A percentile compares a stretch with the other conserved stretches of the same genome.
Conservation (phyloP, 1,139 yeast genomes). For the Yamadazyma triangularis region DNA sequence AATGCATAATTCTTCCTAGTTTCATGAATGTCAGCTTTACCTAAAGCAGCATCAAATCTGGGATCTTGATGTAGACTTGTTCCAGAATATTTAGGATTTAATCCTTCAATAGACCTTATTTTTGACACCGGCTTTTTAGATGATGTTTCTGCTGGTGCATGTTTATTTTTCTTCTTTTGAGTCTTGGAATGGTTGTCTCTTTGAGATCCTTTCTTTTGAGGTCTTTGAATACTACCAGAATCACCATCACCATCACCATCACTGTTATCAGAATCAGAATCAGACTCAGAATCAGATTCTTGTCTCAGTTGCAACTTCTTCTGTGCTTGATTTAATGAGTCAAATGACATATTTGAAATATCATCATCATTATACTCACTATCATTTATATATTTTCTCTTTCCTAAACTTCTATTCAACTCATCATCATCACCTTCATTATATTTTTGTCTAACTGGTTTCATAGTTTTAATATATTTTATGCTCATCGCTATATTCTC, state of each 20-base stretch:
- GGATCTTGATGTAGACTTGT: conserved; percentile 62
- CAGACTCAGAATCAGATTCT: conserved; percentile 10
- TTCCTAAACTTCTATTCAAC: conserved; percentile 7
- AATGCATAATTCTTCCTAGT: conserved; percentile 78
- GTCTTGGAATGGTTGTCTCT: conserved; percentile 6
- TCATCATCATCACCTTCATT: conserved; percentile 19
- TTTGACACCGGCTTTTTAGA: conserved; percentile 67
- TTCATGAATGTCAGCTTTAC: conserved; percentile 66
- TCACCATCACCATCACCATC: conserved; percentile 11
- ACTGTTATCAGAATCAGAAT: conserved; percentile 18
- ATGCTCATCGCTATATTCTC: too few relatives aligned
- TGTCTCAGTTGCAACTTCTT: conserved; percentile 25
- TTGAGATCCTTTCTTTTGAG: conserved; percentile 2
- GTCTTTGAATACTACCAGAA: not conserved
- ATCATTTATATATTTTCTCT: conserved; percentile 8
- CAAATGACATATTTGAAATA: conserved; percentile 49
- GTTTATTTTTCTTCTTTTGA: conserved; percentile 47
- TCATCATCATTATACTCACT: conserved; percentile 31
- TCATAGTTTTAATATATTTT: conserved; percentile 2
- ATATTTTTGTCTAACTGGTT: conserved; percentile 8
- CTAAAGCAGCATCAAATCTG: conserved; percentile 85
- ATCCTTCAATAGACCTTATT: conserved; percentile 73
- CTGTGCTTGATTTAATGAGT: conserved; percentile 57
- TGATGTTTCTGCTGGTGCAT: conserved; percentile 77
- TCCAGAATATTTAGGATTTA: conserved; percentile 40